Percentiles rank a stretch among this genome's conserved stretches.
Conservation (phyloP, 2,329 filamentous ascomycete genomes). For the Monilinia laxa region DNA sequence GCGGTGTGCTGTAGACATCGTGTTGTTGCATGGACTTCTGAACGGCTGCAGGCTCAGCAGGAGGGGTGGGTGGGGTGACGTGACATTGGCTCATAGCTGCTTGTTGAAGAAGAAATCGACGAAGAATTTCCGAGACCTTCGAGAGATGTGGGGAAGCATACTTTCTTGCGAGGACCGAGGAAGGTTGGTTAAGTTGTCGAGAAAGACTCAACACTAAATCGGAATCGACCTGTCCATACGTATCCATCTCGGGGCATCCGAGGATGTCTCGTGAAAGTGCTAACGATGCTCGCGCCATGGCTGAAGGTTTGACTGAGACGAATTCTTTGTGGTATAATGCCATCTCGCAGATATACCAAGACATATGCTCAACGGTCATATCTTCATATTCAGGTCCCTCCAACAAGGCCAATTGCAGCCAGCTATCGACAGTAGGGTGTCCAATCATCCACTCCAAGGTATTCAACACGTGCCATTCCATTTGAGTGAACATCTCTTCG, state of each 20-base stretch:
- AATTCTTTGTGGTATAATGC: slow-evolving; percentile 96
- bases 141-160: slow-evolving; percentile 66
- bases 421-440: slow-evolving; percentile 93
- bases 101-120: slow-evolving; percentile 65
- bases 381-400: slow-evolving; percentile 70
- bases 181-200: slow-evolving; percentile 65
- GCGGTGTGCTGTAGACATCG: slow-evolving; percentile 69
- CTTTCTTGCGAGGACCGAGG: slow-evolving; percentile 65
- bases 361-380: slow-evolving; percentile 89
- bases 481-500: slow-evolving; percentile 99
- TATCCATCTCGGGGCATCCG: slow-evolving; percentile 72
- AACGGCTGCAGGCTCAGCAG: slow-evolving; percentile 49
- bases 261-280: slow-evolving; percentile 86
- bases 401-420: slow-evolving; percentile 81
- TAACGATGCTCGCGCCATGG: slow-evolving; percentile 84
- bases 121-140: slow-evolving; percentile 61
- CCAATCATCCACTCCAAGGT: slow-evolving; percentile 95
- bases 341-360: slow-evolving; percentile 90
- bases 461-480: slow-evolving; percentile 99
- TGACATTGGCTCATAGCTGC: slow-evolving; percentile 52
- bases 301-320: slow-evolving; percentile 85
- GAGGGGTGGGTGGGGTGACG: slow-evolving; percentile 63
- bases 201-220: slow-evolving; percentile 54
- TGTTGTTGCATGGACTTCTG: slow-evolving; percentile 47
- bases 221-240: slow-evolving; percentile 67